Conservation (phyloP, 2,329 filamentous ascomycete genomes). For the Neofusicoccum sp. region DNA sequence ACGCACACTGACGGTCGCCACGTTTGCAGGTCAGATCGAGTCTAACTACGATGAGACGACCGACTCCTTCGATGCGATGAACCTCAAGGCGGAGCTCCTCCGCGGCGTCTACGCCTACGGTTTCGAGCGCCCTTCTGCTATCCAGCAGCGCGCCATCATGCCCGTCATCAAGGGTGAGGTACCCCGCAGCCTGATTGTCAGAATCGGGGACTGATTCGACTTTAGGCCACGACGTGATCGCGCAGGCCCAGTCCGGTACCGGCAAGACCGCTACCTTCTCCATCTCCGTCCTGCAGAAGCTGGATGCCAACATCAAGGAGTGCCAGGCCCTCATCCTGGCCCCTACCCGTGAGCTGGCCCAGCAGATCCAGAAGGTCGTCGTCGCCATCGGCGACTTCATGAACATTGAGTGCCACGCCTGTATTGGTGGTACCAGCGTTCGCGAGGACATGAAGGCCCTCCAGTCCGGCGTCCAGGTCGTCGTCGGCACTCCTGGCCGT, state of each 20-base stretch:
- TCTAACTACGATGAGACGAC: conserved; percentile 99
- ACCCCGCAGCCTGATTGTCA: neutral
- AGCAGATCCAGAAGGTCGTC: conserved; percentile 99
- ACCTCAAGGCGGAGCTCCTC: conserved; percentile 94
- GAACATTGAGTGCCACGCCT: conserved; percentile 98
- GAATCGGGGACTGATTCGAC: conserved; percentile 13
- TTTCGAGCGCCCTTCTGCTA: conserved; percentile 99
- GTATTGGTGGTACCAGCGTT: conserved; percentile 97
- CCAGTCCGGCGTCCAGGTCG: conserved; percentile 92
- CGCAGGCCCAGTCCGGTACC: conserved; percentile 98
- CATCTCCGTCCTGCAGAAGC: conserved; percentile 98
- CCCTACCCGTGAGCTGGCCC: conserved; percentile 95
- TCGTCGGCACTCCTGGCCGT: conserved; percentile 97
- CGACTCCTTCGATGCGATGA: conserved; percentile 99
- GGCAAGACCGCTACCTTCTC: conserved; percentile 99
- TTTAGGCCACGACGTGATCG: conserved; percentile 92
- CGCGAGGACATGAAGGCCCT: conserved; percentile 99
- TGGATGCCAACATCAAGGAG: conserved; percentile 91
- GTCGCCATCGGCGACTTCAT: conserved; percentile 99
- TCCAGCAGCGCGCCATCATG: conserved; percentile 99
- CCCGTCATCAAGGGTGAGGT: conserved; percentile 96
- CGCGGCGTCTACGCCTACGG: conserved; percentile 99
- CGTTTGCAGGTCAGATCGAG: conserved; percentile 87
- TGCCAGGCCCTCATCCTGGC: conserved; percentile 98
- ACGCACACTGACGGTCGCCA: conserved; percentile 29